Evolutionary conservation across 1,284 basidiomycete species (phyloP).

Genomic region (Trametes hirsuta): DNA sequence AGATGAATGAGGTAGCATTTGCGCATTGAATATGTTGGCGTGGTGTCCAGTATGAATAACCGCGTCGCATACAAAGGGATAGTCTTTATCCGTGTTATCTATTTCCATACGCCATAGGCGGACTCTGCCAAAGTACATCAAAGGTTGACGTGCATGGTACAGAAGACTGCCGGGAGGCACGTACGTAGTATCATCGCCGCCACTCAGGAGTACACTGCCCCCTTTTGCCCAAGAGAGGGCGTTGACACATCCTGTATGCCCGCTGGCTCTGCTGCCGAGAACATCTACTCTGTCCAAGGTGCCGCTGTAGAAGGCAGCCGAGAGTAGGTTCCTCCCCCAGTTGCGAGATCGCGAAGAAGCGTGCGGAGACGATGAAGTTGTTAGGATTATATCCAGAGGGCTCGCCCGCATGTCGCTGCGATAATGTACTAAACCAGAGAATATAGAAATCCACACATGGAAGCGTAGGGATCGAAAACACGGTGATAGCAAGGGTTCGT

Average conservation of each 20-base stretch:
- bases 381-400: not conserved
- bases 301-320: conserved; percentile 9
- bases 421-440: not conserved
- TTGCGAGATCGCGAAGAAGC: conserved; percentile 3
- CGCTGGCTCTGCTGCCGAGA: conserved; percentile 55
- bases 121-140: conserved; percentile 43
- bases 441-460: no score
- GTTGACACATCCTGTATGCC: conserved; percentile 84
- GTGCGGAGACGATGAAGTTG: not conserved
- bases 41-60: conserved; percentile 81
- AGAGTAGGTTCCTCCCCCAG: conserved; percentile 19
- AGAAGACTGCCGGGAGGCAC: conserved; percentile 32
- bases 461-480: no score
- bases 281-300: conserved; percentile 59
- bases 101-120: conserved; percentile 69
- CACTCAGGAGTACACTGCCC: conserved; percentile 75
- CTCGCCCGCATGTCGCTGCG: not conserved
- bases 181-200: conserved; percentile 84
- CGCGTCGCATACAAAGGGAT: conserved; percentile 63
- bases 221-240: conserved; percentile 83
- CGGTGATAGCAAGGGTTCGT: not conserved
- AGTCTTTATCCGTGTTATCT: conserved; percentile 42
- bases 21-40: conserved; percentile 87
- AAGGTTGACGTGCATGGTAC: no score
- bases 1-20: conserved; percentile 78